phyloP scores from a whole-genome alignment of 78 protist genomes.

The Cavenderia fasciculata region DNA sequence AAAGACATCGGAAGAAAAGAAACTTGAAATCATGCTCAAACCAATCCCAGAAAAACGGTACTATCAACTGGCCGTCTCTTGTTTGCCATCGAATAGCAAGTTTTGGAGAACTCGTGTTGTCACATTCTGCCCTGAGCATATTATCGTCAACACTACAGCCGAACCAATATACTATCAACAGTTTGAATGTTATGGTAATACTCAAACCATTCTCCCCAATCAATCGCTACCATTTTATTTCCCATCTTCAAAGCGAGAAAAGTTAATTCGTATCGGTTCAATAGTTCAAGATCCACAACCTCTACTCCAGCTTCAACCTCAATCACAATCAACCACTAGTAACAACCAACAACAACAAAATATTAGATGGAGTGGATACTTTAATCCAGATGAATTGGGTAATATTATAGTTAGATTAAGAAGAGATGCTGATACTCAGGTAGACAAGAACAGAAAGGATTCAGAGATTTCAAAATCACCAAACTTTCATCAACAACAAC shows the following conservation, averaged over 20 bases:
- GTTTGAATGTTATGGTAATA: slow-evolving; percentile 33
- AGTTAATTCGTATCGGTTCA: slow-evolving; percentile 38
- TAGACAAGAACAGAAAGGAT: slow-evolving; percentile 24
- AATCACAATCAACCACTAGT: not conserved
- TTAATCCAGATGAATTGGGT: slow-evolving; percentile 39
- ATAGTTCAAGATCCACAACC: too few species aligned
- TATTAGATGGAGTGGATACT: slow-evolving; percentile 61
- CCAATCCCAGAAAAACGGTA: slow-evolving; percentile 8
- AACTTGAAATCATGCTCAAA: slow-evolving; percentile 18
- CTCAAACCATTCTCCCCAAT: slow-evolving; percentile 29
- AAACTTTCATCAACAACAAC: not conserved
- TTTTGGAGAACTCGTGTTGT: slow-evolving; percentile 57
- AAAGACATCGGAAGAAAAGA: slow-evolving; percentile 40
- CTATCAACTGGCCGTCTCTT: slow-evolving; percentile 35
- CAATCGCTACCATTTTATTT: slow-evolving; percentile 68
- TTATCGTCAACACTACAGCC: slow-evolving; percentile 29
- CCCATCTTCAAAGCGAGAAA: slow-evolving; percentile 28
- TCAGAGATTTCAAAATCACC: slow-evolving; percentile 24
- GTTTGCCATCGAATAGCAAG: slow-evolving; percentile 32
- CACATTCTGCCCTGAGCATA: slow-evolving; percentile 53
- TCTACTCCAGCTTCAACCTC: too few species aligned
- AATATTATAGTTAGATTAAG: slow-evolving; percentile 42
- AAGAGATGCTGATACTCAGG: not conserved
- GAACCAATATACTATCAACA: slow-evolving; percentile 32
- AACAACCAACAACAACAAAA: not conserved